Evolutionary conservation across 805 yeast species (phyloP), one percentile per base, ranked within the genome.

Genomic region (Barnettozyma populi): DNA sequence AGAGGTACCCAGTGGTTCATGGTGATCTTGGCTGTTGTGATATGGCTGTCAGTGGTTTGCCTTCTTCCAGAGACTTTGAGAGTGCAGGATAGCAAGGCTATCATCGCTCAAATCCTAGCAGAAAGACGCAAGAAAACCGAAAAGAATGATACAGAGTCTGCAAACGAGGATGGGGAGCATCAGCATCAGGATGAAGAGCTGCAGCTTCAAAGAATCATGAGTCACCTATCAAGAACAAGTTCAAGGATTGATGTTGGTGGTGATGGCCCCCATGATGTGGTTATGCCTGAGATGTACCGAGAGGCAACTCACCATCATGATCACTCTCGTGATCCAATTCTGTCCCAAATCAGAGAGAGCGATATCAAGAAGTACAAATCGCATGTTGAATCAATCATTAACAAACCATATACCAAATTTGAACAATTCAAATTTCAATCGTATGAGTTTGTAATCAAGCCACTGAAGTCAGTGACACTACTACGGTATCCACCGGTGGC

Each of bases 1-100:
- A 72, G 95, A 61, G 86, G 92, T 2, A 86, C 96, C 3, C 94
- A 86, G 59, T 89, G 95, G 92, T 79, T 86, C 47, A 68, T 86
- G 65, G 86, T 84, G 16, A 82, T 84, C 25, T 63, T 85, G 40
- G 76, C 87, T 1, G 88, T 82, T 2, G 62, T 73, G 13, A 74
- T 76, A 43, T 69, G 74, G 23, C 20, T 78, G 1, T 50, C 77
- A 46, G 66, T 88, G 36, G 53, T 78, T 2, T 70, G 86, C 39
- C 65, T 71, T 2, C 68, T 88, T 7, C 96, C 96, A 0, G 96
- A 89, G 60, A 89, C 96, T 0, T 68, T 87, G 25, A 70, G 88
- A 45, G 62, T 60, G 16, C 82, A 76, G 50, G 84, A 80, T 46
- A 72, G 70, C 49, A 66, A 72, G 50, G 76, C 76, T 9, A 73